These are phyloP conservation scores for Suillus discolor DNA, from an alignment of 768 basidiomycete genomes.

Conservation along the genomic window DNA sequence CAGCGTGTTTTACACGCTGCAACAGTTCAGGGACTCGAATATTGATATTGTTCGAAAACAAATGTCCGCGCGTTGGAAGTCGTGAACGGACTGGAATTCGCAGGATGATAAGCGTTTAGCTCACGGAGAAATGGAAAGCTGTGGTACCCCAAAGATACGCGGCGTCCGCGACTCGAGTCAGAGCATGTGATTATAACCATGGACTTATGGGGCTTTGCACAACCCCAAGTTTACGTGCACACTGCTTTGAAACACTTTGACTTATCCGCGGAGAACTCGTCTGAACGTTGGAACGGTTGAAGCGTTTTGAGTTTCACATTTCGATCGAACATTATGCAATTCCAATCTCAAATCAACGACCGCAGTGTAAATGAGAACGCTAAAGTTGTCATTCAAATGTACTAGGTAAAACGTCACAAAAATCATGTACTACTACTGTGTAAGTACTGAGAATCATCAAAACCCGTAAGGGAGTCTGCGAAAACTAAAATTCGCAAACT, in stretches of 20 bases:
- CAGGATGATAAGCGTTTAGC: neutral
- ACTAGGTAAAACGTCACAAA: slow-evolving; percentile 11
- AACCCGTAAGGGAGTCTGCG: slow-evolving; percentile 23
- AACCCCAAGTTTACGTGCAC: neutral
- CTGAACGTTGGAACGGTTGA: neutral
- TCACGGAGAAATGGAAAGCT: neutral
- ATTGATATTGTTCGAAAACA: neutral
- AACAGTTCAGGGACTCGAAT: neutral
- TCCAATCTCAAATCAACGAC: neutral
- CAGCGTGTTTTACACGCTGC: slow-evolving; percentile 1
- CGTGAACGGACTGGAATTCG: too few species aligned
- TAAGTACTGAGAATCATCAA: slow-evolving; percentile 20
- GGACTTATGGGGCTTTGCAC: neutral
- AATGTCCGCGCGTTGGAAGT: neutral
- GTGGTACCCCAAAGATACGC: neutral
- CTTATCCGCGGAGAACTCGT: neutral
- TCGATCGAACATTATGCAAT: neutral
- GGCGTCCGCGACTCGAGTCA: neutral
- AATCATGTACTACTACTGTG: slow-evolving; percentile 7
- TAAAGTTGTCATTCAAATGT: slow-evolving; percentile 26
- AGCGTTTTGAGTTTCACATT: neutral
- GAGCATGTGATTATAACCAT: slow-evolving; percentile 6
- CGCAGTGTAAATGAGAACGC: neutral
- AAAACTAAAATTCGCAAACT: slow-evolving; percentile 34
- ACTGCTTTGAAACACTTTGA: neutral